Evolutionary conservation across 345 rosid genomes (phyloP).

Genomic region (Ceriops zippeliana): DNA sequence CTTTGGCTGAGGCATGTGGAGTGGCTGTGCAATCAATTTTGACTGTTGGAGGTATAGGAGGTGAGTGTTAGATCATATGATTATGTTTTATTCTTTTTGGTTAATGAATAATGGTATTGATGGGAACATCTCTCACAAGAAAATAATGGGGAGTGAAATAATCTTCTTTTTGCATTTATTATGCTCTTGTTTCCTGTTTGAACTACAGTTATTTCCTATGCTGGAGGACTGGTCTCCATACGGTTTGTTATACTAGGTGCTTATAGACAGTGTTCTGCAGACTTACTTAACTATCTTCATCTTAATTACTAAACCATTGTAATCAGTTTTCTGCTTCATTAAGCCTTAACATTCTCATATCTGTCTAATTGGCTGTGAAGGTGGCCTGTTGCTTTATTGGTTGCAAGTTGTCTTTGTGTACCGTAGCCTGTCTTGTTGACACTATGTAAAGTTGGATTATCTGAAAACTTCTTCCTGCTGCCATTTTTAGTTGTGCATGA

Average conservation of each 20-base stretch:
- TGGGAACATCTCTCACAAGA: constrained; percentile 1
- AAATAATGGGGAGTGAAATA: neutral
- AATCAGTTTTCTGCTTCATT: no score
- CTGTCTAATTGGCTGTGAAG: no score
- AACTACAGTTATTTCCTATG: neutral
- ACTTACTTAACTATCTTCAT: no score
- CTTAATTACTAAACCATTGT: no score
- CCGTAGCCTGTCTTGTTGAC: neutral
- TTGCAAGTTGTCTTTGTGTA: no score
- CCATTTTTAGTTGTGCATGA: neutral
- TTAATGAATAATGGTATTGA: constrained; percentile 7
- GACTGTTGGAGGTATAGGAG: constrained; percentile 98
- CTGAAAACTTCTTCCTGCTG: neutral
- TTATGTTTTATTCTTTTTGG: neutral
- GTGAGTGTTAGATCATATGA: constrained; percentile 33
- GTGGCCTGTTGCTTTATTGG: no score
- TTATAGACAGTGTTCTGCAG: no score
- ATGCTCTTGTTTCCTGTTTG: no score
- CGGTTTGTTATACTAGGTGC: neutral
- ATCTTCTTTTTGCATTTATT: neutral
- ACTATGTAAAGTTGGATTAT: constrained; percentile 2
- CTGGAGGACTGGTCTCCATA: neutral
- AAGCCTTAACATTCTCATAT: no score
- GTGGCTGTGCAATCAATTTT: constrained; percentile 90
- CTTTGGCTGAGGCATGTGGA: constrained; percentile 93